Evolutionary conservation across 352 stramenopile species (phyloP), one percentile per base, ranked within the genome.

Genomic region (Globisporangium megalacanthum): DNA sequence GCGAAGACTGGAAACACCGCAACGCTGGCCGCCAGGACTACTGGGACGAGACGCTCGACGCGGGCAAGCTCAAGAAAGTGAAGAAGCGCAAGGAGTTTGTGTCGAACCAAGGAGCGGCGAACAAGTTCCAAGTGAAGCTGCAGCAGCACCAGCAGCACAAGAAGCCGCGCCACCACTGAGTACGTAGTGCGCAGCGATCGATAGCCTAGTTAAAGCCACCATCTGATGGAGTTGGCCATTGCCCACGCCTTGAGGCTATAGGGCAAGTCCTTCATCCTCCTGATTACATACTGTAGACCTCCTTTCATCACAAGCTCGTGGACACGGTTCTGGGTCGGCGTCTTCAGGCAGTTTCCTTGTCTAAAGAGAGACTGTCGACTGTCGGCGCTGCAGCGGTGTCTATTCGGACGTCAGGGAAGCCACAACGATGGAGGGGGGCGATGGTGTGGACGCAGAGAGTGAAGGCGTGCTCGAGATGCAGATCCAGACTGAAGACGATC

Each of bases 51-150:
- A 77, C 76, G 19, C 69, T 94, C 2, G 84, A 94, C 57, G 52
- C 56, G 9, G 84, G 84, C 39, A 88, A 94, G 52, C 53, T 84
- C 9, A 92, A 92, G 58, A 94, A 92, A 68, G 64, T 92, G 52
- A 89, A 89, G 68, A 89, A 90, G 63, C 77, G 80, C 53, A 92
- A 89, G 52, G 79, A 87, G 50, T 94, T 94, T 57, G 68, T 89
- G 15, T 31, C 79, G 8, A 94, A 94, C 58, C 69, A 94, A 76
- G 84, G 84, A 49, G 66, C 61, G 44, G 61, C 69, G 17, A 94
- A 94, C 64, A 71, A 65, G 33, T 94, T 94, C 64, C 81, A 90
- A 57, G 66, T 59, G 1, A 68, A 74, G 49, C 60, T 89, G 25
- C 65, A 85, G 51, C 66, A 69, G 41, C 88, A 89, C 65, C 33